A percentile compares a stretch with the other conserved stretches of the same genome.
phyloP scores from a whole-genome alignment of 192 early-diverging fungal genomes.

The Glomus cerebriforme region DNA sequence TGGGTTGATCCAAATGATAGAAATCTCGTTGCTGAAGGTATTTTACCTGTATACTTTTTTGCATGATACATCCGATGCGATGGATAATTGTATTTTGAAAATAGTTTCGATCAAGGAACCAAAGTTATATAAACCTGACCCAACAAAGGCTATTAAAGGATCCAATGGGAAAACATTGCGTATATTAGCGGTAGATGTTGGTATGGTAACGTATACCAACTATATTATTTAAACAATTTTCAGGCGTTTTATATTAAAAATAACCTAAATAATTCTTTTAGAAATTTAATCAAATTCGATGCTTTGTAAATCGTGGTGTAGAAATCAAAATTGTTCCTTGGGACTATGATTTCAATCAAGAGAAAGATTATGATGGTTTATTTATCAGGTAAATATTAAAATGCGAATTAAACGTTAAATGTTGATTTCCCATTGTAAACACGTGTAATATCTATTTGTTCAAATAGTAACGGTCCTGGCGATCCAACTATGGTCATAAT shows the following conservation, averaged over 20 bases:
- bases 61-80: not conserved
- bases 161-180: slow-evolving; percentile 73
- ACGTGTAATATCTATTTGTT: no score
- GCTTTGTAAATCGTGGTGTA: slow-evolving; percentile 94
- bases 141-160: slow-evolving; percentile 54
- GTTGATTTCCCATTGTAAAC: no score
- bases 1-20: slow-evolving; percentile 93
- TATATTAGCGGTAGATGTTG: slow-evolving; percentile 93
- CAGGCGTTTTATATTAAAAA: not conserved
- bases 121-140: slow-evolving; percentile 73
- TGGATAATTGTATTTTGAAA: not conserved
- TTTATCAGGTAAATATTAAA: slow-evolving; percentile 52
- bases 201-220: slow-evolving; percentile 63
- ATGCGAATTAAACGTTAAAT: no score
- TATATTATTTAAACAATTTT: not conserved
- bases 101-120: slow-evolving; percentile 83
- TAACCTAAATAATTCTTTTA: not conserved
- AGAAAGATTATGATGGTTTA: slow-evolving; percentile 84
- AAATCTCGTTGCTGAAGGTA: slow-evolving; percentile 88
- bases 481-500: slow-evolving; percentile 83
- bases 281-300: slow-evolving; percentile 98
- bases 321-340: slow-evolving; percentile 94
- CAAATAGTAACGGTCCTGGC: slow-evolving; percentile 89
- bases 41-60: not conserved
- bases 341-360: slow-evolving; percentile 89